Percentiles rank a stretch among this genome's conserved stretches.
Evolutionary conservation across 2,329 filamentous ascomycete genomes (phyloP).

Genomic region (Trichoderma sp.): DNA sequence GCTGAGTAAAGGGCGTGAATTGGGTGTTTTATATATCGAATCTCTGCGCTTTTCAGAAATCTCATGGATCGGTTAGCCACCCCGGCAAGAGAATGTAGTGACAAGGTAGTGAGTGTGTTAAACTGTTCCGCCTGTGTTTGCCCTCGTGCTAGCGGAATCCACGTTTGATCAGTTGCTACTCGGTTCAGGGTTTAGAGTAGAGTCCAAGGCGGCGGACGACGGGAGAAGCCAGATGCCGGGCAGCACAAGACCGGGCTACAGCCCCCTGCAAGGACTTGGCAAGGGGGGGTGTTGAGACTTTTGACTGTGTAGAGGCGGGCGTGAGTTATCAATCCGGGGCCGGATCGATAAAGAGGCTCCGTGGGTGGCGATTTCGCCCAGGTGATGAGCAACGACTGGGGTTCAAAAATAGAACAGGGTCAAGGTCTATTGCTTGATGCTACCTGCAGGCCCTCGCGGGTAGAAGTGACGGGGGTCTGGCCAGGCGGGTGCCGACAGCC

Average conservation of each 20-base stretch:
- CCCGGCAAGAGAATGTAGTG: neutral
- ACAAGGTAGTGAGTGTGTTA: neutral
- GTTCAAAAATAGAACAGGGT: conserved; percentile 19
- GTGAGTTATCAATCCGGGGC: conserved; percentile 5
- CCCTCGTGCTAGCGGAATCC: neutral
- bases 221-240: conserved; percentile 17
- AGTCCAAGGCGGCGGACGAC: neutral
- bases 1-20: neutral
- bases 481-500: conserved; percentile 2
- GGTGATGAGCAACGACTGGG: conserved; percentile 4
- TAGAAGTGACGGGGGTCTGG: neutral
- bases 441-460: neutral
- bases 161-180: neutral
- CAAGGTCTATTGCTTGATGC: conserved; percentile 16
- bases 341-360: conserved; percentile 2
- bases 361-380: neutral
- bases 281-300: conserved; percentile 3
- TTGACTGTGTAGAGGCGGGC: conserved; percentile 4
- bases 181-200: neutral
- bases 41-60: neutral
- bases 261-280: neutral
- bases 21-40: conserved; percentile 17
- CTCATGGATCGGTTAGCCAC: neutral
- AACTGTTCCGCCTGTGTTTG: conserved; percentile 12
- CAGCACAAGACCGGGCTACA: neutral